These are phyloP conservation scores for Chalciporus sphaerocephalus DNA, from an alignment of 768 basidiomycete genomes.

Conservation along the genomic window DNA sequence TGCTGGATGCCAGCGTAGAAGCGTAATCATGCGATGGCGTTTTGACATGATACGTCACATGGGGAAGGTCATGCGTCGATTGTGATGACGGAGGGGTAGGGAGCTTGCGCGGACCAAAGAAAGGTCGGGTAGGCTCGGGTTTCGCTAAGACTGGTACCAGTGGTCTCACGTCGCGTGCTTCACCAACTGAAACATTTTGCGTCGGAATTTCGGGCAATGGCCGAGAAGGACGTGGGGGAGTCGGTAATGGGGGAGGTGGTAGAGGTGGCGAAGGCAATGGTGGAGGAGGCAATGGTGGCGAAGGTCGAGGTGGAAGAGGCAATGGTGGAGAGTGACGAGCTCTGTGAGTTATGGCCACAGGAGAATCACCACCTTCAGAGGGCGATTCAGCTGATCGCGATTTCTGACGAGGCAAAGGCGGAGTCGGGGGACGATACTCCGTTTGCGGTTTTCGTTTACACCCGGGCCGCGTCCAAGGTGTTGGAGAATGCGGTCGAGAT, in stretches of 20 bases:
- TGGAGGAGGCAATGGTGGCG: background rate
- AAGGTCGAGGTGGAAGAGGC: background rate
- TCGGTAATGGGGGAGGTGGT: slow-evolving; percentile 25
- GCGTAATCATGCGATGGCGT: slow-evolving; percentile 22
- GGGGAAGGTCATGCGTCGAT: slow-evolving; percentile 23
- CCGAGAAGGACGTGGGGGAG: slow-evolving; percentile 26
- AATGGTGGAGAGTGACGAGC: slow-evolving; percentile 26
- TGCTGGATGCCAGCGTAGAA: slow-evolving; percentile 25
- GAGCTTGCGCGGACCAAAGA: slow-evolving; percentile 27
- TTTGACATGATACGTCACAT: slow-evolving; percentile 11
- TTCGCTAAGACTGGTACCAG: slow-evolving; percentile 5
- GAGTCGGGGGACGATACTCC: slow-evolving; percentile 56
- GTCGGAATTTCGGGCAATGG: slow-evolving; percentile 29
- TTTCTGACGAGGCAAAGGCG: slow-evolving; percentile 44
- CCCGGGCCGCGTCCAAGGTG: slow-evolving; percentile 29
- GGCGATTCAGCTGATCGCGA: slow-evolving; percentile 26
- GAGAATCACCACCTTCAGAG: slow-evolving; percentile 34
- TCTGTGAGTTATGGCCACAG: slow-evolving; percentile 23
- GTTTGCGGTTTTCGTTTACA: slow-evolving; percentile 25
- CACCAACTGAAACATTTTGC: slow-evolving; percentile 12
- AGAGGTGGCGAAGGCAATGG: slow-evolving; percentile 20
- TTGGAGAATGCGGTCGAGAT: slow-evolving; percentile 34
- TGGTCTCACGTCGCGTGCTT: slow-evolving; percentile 18
- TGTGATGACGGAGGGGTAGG: slow-evolving; percentile 29
- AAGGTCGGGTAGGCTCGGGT: slow-evolving; percentile 19